These are phyloP conservation scores for Drechslerella stenobrocha DNA, from an alignment of 2,329 filamentous ascomycete species.

Conservation along the genomic window DNA sequence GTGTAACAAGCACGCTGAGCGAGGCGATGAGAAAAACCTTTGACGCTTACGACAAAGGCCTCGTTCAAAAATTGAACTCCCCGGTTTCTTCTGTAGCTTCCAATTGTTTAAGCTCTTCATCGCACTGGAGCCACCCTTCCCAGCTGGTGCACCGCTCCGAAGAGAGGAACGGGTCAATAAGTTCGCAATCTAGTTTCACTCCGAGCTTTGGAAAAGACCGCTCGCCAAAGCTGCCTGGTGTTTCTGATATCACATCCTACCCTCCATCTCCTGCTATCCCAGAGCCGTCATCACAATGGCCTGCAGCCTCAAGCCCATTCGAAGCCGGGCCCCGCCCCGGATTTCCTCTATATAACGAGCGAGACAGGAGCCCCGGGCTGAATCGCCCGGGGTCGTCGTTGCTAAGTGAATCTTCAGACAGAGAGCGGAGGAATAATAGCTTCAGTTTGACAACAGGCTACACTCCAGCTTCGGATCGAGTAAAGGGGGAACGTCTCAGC, in stretches of 20 bases:
- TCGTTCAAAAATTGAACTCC: slow-evolving; percentile 44
- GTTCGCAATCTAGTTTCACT: slow-evolving; percentile 37
- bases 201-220: slow-evolving; percentile 39
- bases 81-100: slow-evolving; percentile 33
- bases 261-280: slow-evolving; percentile 37
- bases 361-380: slow-evolving; percentile 29
- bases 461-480: slow-evolving; percentile 29
- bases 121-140: slow-evolving; percentile 27
- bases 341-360: slow-evolving; percentile 19
- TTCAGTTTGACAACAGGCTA: slow-evolving; percentile 27
- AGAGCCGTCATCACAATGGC: slow-evolving; percentile 40
- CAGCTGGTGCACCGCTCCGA: slow-evolving; percentile 36
- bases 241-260: slow-evolving; percentile 42
- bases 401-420: slow-evolving; percentile 25
- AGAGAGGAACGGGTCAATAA: slow-evolving; percentile 40
- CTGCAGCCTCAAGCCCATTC: slow-evolving; percentile 26
- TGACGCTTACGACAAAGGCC: slow-evolving; percentile 44
- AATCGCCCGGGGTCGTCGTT: slow-evolving; percentile 18
- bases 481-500: slow-evolving; percentile 33
- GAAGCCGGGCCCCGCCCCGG: slow-evolving; percentile 29
- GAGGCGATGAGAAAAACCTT: slow-evolving; percentile 47
- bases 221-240: slow-evolving; percentile 38
- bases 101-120: slow-evolving; percentile 13
- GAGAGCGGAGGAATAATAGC: slow-evolving; percentile 40
- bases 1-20: slow-evolving; percentile 41